Evolutionary conservation across 2,329 filamentous ascomycete species (phyloP).

Genomic region (Botrytis squamosa): DNA sequence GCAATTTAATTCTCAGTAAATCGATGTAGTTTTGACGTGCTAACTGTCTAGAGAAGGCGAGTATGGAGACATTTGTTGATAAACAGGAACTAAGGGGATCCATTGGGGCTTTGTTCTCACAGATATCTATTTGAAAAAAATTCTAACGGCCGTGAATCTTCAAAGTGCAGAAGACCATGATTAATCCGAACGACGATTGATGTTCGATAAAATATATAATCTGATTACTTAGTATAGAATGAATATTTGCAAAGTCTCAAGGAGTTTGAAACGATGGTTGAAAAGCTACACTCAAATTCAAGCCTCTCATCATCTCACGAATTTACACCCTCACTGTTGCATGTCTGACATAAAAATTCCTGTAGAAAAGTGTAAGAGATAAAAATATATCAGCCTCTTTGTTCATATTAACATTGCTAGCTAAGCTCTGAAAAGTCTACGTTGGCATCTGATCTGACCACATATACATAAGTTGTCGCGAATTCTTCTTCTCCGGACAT

Average conservation of each 20-base stretch:
- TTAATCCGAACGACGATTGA: too few species aligned
- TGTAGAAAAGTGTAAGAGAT: not conserved
- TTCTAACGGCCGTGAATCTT: too few species aligned
- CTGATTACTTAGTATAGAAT: not conserved
- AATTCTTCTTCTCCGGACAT: not conserved
- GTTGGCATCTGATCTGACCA: not conserved
- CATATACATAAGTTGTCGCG: not conserved
- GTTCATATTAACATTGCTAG: not conserved
- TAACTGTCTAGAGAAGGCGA: fast-evolving
- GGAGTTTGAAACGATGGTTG: not conserved
- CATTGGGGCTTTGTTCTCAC: not conserved
- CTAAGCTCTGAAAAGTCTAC: not conserved
- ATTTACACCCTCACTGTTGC: not conserved
- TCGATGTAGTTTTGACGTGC: fast-evolving
- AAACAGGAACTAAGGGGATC: too few species aligned
- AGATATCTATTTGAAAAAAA: not conserved
- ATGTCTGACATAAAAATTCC: not conserved
- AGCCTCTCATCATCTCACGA: not conserved
- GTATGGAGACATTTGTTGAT: not conserved
- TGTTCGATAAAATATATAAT: not conserved
- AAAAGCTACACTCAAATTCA: not conserved
- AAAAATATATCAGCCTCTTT: not conserved
- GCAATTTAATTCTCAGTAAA: fast-evolving
- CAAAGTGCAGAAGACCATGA: too few species aligned
- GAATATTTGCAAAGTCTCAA: fast-evolving